phyloP scores from a whole-genome alignment of 306 rosid genomes.

The Fagus crenata region DNA sequence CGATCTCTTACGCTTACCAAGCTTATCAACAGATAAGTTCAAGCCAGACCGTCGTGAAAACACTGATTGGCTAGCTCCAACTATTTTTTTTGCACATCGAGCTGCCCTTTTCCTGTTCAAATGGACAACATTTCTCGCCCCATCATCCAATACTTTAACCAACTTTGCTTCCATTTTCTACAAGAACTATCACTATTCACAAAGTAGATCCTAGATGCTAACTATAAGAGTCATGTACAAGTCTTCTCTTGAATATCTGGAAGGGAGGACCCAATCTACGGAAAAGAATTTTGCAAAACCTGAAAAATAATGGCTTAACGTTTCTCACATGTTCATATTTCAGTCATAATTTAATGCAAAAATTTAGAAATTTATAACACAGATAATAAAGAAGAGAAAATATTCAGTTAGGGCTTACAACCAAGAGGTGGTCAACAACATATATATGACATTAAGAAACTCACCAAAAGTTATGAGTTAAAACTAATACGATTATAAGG shows the following conservation, averaged over 20 bases:
- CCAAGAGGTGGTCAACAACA: neutral
- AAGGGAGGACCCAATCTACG: neutral
- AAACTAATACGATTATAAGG: no score
- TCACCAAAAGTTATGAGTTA: neutral
- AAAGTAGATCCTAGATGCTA: conserved; percentile 47
- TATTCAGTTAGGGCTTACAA: neutral
- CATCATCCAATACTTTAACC: conserved; percentile 61
- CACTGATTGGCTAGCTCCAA: conserved; percentile 38
- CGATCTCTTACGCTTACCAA: conserved; percentile 52
- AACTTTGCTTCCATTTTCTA: conserved; percentile 59
- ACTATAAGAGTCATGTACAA: conserved; percentile 32
- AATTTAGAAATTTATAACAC: neutral
- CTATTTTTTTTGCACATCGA: conserved; percentile 34
- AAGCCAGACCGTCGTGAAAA: conserved; percentile 33
- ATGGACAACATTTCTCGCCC: conserved; percentile 28
- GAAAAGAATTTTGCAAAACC: neutral
- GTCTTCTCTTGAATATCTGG: conserved; percentile 16
- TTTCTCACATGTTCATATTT: neutral
- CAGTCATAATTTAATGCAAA: neutral
- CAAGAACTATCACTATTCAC: conserved; percentile 54
- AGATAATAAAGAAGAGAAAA: neutral
- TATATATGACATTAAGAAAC: neutral
- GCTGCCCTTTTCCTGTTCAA: conserved; percentile 58
- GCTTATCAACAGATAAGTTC: conserved; percentile 23
- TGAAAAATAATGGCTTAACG: neutral